These are phyloP conservation scores for Chaetomidium leptoderma DNA, from an alignment of 495 filamentous ascomycete species.

Conservation along the genomic window DNA sequence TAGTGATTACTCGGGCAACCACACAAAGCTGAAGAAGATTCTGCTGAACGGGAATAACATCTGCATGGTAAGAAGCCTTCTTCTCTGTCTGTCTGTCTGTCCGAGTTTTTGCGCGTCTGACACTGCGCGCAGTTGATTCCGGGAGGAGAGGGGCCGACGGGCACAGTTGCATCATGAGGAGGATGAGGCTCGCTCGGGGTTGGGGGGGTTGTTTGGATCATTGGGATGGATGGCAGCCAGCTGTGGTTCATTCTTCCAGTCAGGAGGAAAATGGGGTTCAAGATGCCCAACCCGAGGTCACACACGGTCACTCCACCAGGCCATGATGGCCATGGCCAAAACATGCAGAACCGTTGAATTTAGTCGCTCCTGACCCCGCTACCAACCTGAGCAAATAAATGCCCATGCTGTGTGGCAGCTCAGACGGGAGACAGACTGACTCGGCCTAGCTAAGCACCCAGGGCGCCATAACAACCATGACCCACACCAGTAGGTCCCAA, in stretches of 20 bases:
- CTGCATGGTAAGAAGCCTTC: slow-evolving; percentile 73
- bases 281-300: too few species aligned
- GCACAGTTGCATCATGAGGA: slow-evolving; percentile 22
- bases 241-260: too few species aligned
- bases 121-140: slow-evolving; percentile 64
- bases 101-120: background rate
- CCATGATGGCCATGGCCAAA: background rate
- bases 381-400: too few species aligned
- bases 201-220: background rate
- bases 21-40: slow-evolving; percentile 86
- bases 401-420: too few species aligned
- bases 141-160: slow-evolving; percentile 71
- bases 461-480: too few species aligned
- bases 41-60: slow-evolving; percentile 98
- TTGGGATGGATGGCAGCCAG: background rate
- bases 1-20: slow-evolving; percentile 83
- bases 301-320: too few species aligned
- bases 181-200: background rate
- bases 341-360: background rate
- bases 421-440: too few species aligned
- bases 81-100: background rate
- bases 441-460: too few species aligned
- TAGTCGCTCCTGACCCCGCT: too few species aligned
- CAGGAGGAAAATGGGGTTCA: too few species aligned
- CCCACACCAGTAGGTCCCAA: too few species aligned